Conservation (phyloP, 495 filamentous ascomycete genomes). For the Endocarpon pusillum region DNA sequence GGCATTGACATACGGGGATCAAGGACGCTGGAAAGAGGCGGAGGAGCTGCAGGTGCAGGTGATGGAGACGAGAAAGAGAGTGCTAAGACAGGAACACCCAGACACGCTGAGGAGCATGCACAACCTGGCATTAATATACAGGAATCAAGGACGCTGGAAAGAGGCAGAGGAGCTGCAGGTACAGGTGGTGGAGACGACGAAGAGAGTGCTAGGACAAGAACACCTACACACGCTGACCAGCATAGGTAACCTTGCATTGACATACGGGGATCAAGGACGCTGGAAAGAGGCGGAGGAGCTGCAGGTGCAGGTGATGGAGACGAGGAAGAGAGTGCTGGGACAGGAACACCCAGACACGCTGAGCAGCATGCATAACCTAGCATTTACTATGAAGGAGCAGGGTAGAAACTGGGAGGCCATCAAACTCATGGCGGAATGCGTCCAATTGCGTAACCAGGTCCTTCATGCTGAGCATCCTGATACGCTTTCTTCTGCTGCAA, state of each 20-base stretch:
- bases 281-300: constrained; percentile 12
- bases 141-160: constrained; percentile 7
- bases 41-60: constrained; percentile 19
- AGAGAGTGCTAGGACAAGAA: constrained; percentile 13
- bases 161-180: constrained; percentile 8
- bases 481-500: constrained; percentile 11
- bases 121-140: constrained; percentile 13
- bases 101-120: constrained; percentile 12
- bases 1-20: constrained; percentile 13
- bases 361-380: constrained; percentile 4
- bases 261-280: constrained; percentile 14
- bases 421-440: constrained; percentile 4
- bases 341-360: constrained; percentile 5
- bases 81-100: constrained; percentile 9
- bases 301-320: constrained; percentile 1
- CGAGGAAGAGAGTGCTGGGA: constrained; percentile 3
- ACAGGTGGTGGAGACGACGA: constrained; percentile 7
- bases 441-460: constrained; percentile 3
- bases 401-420: constrained; percentile 9
- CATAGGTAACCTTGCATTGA: constrained; percentile 15
- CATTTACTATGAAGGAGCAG: constrained; percentile 13
- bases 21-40: constrained; percentile 15
- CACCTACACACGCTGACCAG: constrained; percentile 18
- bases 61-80: constrained; percentile 4
- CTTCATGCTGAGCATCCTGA: constrained; percentile 5